Percentiles rank a stretch among this genome's conserved stretches.
phyloP scores from a whole-genome alignment of 768 basidiomycete genomes.

The Plicaturopsis crispa region DNA sequence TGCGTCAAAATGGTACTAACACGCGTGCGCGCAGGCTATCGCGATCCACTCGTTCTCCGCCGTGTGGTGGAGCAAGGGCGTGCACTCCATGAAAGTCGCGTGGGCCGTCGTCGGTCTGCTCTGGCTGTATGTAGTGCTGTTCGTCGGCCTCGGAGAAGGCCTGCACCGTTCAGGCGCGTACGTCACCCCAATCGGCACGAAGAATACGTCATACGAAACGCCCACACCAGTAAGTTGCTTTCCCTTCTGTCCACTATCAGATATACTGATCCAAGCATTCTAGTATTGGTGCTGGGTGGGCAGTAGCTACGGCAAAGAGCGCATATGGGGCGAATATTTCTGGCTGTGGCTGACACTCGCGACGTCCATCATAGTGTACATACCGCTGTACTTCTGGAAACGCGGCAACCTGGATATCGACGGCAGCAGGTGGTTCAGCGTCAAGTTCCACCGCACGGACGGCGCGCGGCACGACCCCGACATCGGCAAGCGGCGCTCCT shows the following conservation, averaged over 20 bases:
- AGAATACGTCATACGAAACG: slow-evolving; percentile 17
- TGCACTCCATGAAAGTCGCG: slow-evolving; percentile 18
- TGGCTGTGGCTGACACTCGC: slow-evolving; percentile 37
- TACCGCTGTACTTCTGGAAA: slow-evolving; percentile 28
- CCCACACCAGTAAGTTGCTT: slow-evolving; percentile 25
- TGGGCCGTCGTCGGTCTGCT: slow-evolving; percentile 16
- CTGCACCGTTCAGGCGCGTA: slow-evolving; percentile 10
- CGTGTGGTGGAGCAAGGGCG: slow-evolving; percentile 25
- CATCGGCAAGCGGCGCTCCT: slow-evolving; percentile 13
- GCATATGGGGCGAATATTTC: slow-evolving; percentile 33
- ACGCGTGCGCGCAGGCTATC: slow-evolving; percentile 19
- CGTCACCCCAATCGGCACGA: too few relatives aligned
- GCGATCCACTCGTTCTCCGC: slow-evolving; percentile 34
- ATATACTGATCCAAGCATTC: slow-evolving; percentile 1
- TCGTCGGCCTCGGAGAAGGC: slow-evolving; percentile 22
- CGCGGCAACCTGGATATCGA: slow-evolving; percentile 25
- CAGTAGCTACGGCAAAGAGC: slow-evolving; percentile 17
- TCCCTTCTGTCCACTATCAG: neutral
- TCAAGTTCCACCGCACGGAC: slow-evolving; percentile 13
- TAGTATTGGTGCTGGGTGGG: slow-evolving; percentile 40
- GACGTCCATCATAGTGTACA: slow-evolving; percentile 24
- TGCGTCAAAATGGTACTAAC: neutral
- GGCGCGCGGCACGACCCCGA: slow-evolving; percentile 7
- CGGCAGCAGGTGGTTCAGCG: slow-evolving; percentile 25
- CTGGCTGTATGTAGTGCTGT: slow-evolving; percentile 29